Evolutionary conservation across 768 basidiomycete species (phyloP).

Genomic region (Pholiota conissans): DNA sequence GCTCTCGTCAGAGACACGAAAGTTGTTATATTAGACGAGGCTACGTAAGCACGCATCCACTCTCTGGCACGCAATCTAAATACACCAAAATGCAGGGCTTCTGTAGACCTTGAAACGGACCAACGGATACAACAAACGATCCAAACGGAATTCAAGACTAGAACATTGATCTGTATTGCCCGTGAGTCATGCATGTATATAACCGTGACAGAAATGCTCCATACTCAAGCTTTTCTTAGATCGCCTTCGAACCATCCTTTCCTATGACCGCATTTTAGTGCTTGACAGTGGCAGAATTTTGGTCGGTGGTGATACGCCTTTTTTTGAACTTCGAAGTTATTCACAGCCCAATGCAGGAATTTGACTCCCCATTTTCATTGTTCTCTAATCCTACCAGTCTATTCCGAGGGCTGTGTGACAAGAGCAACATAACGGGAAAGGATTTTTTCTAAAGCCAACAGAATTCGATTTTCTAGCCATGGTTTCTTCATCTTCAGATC

Average conservation of each 20-base stretch:
- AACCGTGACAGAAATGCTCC: not conserved
- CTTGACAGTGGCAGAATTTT: slow-evolving; percentile 62
- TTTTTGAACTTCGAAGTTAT: not conserved
- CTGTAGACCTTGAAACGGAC: slow-evolving; percentile 80
- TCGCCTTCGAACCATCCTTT: slow-evolving; percentile 75
- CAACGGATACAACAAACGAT: slow-evolving; percentile 83
- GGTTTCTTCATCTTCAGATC: no score
- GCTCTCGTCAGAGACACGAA: slow-evolving; percentile 77
- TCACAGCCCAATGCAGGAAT: slow-evolving; percentile 38
- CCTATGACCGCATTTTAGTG: slow-evolving; percentile 72
- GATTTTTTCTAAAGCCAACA: slow-evolving; percentile 13
- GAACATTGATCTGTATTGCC: slow-evolving; percentile 77
- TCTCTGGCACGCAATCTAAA: not conserved
- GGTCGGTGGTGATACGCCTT: slow-evolving; percentile 25
- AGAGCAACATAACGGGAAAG: slow-evolving; percentile 24
- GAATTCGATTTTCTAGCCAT: no score
- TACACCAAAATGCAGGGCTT: slow-evolving; percentile 39
- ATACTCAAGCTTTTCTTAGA: no score
- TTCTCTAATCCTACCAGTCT: slow-evolving; percentile 48
- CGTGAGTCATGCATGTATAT: slow-evolving; percentile 46
- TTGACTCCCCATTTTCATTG: slow-evolving; percentile 55
- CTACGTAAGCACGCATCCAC: slow-evolving; percentile 40
- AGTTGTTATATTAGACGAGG: slow-evolving; percentile 82
- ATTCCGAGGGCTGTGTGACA: slow-evolving; percentile 59
- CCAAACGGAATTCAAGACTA: slow-evolving; percentile 65